Conservation (phyloP, 257 asterid species). For the Thymus mandschuricus region DNA sequence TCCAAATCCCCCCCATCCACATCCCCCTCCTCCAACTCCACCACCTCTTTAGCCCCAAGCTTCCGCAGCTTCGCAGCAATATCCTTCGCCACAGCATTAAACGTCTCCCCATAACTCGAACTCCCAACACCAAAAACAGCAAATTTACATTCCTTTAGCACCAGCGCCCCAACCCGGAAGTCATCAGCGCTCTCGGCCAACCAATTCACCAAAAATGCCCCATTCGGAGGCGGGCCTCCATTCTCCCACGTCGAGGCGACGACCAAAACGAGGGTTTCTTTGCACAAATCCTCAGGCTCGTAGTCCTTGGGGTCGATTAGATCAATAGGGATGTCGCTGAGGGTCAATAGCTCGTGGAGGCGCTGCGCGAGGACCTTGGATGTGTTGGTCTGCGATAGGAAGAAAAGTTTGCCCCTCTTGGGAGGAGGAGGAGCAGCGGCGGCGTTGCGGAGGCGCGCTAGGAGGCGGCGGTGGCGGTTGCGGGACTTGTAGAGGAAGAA, state of each 20-base stretch:
- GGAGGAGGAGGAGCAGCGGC: conserved; percentile 24
- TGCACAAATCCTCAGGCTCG: conserved; percentile 88
- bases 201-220: conserved; percentile 84
- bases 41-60: conserved; percentile 79
- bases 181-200: conserved; percentile 86
- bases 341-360: conserved; percentile 57
- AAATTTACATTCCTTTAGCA: conserved; percentile 61
- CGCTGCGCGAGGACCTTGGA: conserved; percentile 88
- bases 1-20: conserved; percentile 72
- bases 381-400: conserved; percentile 77
- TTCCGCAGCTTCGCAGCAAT: conserved; percentile 54
- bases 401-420: conserved; percentile 72
- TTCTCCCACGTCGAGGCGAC: conserved; percentile 95
- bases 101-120: conserved; percentile 65
- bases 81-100: conserved; percentile 69
- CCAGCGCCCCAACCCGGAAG: conserved; percentile 86
- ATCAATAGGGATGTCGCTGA: conserved; percentile 58
- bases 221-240: conserved; percentile 74
- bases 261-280: conserved; percentile 59
- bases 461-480: conserved; percentile 60
- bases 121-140: conserved; percentile 96
- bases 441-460: conserved; percentile 47
- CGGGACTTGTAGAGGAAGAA: conserved; percentile 83
- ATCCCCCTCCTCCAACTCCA: conserved; percentile 73
- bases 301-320: conserved; percentile 75